phyloP scores from a whole-genome alignment of 1,284 basidiomycete genomes.

The Abortiporus biennis region DNA sequence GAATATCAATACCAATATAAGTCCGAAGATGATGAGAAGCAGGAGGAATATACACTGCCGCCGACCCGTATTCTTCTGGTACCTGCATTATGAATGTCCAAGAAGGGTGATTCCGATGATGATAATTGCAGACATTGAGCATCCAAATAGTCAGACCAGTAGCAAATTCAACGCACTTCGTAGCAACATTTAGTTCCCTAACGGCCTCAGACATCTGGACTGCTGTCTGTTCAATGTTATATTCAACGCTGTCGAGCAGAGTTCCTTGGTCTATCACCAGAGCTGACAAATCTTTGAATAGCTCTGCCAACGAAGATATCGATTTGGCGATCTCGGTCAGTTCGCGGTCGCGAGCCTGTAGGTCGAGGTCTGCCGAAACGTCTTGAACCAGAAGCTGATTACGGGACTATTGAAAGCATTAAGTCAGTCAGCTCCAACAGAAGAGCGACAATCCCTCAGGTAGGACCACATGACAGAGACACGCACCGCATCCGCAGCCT shows the following conservation, averaged over 20 bases:
- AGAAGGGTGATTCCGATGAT: slow-evolving; percentile 4
- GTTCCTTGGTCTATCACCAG: slow-evolving; percentile 99
- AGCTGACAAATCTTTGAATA: slow-evolving; percentile 91
- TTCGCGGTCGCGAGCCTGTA: slow-evolving; percentile 70
- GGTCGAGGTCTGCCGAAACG: slow-evolving; percentile 37
- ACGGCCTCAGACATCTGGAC: slow-evolving; percentile 81
- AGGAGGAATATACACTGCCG: slow-evolving; percentile 92
- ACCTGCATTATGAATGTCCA: slow-evolving; percentile 38
- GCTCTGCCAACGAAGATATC: slow-evolving; percentile 86
- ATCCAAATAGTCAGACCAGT: not conserved
- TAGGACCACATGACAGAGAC: slow-evolving; percentile 8
- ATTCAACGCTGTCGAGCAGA: slow-evolving; percentile 93
- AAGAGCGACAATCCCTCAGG: slow-evolving; percentile 7
- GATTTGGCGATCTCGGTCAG: slow-evolving; percentile 90
- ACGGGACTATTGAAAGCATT: slow-evolving; percentile 24
- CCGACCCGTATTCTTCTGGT: slow-evolving; percentile 90
- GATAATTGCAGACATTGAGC: slow-evolving; percentile 5
- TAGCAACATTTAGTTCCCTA: slow-evolving; percentile 79
- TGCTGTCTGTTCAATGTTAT: slow-evolving; percentile 92
- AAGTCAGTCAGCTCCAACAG: not conserved
- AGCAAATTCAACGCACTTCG: slow-evolving; percentile 60
- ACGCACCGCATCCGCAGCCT: slow-evolving; percentile 63
- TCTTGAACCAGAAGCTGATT: slow-evolving; percentile 32
- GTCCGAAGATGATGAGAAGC: slow-evolving; percentile 82
- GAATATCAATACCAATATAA: slow-evolving; percentile 77